Conservation (phyloP, 768 basidiomycete genomes). For the Boletus barrowsii region DNA sequence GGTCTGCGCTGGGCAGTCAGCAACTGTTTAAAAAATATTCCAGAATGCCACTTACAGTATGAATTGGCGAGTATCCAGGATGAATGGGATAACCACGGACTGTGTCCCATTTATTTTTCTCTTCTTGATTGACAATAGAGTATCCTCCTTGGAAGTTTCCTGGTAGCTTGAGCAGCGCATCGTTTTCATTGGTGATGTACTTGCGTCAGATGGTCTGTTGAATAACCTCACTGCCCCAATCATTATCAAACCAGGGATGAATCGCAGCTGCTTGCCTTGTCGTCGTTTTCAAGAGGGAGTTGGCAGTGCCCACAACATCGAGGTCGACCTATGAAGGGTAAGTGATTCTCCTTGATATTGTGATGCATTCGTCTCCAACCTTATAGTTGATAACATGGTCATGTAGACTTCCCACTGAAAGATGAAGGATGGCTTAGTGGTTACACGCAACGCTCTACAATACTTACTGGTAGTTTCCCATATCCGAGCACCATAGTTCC, state of each 20-base stretch:
- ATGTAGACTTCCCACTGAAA: slow-evolving; percentile 59
- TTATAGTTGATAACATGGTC: slow-evolving; percentile 69
- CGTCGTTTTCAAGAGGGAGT: slow-evolving; percentile 52
- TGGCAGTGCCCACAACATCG: slow-evolving; percentile 56
- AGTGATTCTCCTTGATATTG: not conserved
- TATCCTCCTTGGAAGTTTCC: slow-evolving; percentile 56
- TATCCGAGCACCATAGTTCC: slow-evolving; percentile 52
- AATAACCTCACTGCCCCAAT: slow-evolving; percentile 54
- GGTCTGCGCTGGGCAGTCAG: slow-evolving; percentile 35
- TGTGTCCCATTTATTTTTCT: slow-evolving; percentile 53
- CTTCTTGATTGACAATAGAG: slow-evolving; percentile 52
- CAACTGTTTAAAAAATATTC: not conserved
- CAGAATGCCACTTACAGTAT: slow-evolving; percentile 35
- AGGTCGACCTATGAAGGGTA: slow-evolving; percentile 50
- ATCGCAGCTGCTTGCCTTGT: slow-evolving; percentile 47
- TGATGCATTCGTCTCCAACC: slow-evolving; percentile 21
- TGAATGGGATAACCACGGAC: slow-evolving; percentile 61
- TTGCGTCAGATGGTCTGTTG: slow-evolving; percentile 51
- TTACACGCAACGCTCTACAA: not conserved
- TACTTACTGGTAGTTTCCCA: slow-evolving; percentile 52
- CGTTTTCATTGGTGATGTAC: slow-evolving; percentile 50
- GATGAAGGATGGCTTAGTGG: not conserved
- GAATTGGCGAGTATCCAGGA: slow-evolving; percentile 53
- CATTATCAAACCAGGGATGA: slow-evolving; percentile 55
- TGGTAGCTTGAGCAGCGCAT: slow-evolving; percentile 50